These are phyloP conservation scores for Zygoascus bituminiphila DNA, from an alignment of 805 yeast species.

Conservation along the genomic window DNA sequence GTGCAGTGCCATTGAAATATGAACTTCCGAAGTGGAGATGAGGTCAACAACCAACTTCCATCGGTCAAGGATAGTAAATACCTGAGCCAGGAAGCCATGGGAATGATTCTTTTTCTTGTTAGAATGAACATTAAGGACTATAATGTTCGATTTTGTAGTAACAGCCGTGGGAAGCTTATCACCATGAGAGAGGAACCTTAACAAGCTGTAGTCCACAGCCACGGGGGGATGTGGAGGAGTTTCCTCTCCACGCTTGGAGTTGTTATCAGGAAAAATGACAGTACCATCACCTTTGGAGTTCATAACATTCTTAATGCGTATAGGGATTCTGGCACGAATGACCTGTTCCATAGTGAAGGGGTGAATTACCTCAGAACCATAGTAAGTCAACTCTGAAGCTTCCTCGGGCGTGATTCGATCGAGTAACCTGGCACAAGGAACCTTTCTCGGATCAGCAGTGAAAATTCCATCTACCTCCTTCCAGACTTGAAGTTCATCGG, in stretches of 20 bases:
- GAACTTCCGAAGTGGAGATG: slow-evolving; percentile 95
- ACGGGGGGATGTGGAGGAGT: slow-evolving; percentile 97
- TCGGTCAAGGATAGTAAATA: slow-evolving; percentile 78
- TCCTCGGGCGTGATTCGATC: slow-evolving; percentile 94
- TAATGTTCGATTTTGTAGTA: slow-evolving; percentile 87
- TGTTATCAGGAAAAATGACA: slow-evolving; percentile 83
- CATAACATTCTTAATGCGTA: slow-evolving; percentile 90
- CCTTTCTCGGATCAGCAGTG: slow-evolving; percentile 97
- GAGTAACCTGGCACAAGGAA: slow-evolving; percentile 76
- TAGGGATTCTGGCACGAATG: slow-evolving; percentile 90
- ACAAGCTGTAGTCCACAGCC: slow-evolving; percentile 40
- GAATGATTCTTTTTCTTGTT: slow-evolving; percentile 77
- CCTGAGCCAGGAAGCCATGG: slow-evolving; percentile 90
- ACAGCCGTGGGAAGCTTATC: slow-evolving; percentile 75
- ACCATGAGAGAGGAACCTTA: slow-evolving; percentile 26
- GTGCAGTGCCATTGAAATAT: slow-evolving; percentile 95
- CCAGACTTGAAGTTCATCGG: slow-evolving; percentile 96
- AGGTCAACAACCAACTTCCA: slow-evolving; percentile 86
- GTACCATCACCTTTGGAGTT: slow-evolving; percentile 94
- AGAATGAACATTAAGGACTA: slow-evolving; percentile 87
- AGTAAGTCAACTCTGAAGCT: slow-evolving; percentile 95
- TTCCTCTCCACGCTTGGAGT: slow-evolving; percentile 74
- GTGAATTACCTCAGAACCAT: slow-evolving; percentile 96
- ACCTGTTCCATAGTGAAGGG: slow-evolving; percentile 99
- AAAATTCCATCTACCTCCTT: slow-evolving; percentile 98